Evolutionary conservation across 768 basidiomycete genomes (phyloP), one percentile per base, ranked within the genome.

Genomic region (Tylopilus vinaceipallidus): DNA sequence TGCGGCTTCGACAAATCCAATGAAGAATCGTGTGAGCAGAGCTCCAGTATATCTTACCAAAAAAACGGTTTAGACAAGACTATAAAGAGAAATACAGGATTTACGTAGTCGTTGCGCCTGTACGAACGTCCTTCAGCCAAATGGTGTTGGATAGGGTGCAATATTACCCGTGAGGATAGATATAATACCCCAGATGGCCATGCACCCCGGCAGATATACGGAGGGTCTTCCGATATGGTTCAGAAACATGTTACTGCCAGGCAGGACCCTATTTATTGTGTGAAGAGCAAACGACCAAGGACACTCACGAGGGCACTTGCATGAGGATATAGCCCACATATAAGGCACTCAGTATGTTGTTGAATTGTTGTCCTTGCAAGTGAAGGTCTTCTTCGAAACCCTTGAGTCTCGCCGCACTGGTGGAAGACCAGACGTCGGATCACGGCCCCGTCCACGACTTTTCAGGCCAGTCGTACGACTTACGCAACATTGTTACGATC

Each of bases 251-350:
- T 88, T 88, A 16, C 87, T 90, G 56, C 20, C 38, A 16, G 41
- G 16, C n/a, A 8, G 26, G 17, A 19, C 24, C 16, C 43, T 39
- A 6, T 40, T 33, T 20, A 42, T n/a, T 2, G 26, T 17, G 22
- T 23, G 33, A 12, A 46, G 27, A 22, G 34, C 16, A 38, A 22
- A 42, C 20, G 9, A 41, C 27, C 34, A 19, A 24, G 60, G 4
- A 11, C 4, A 69, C 83, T 60, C 57, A 84, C 82, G 83, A 86
- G 29, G 87, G 87, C 46, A 90, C 76, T 63, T 90, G 88, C 86
- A 88, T 88, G 33, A 87, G 66, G 49, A 85, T 85, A 60, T 89
- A 89, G 14, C 85, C 86, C 27, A 84, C 73, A 55, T 85, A 86
- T 41, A 86, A 73, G 44, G 85, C 79, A 35, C 83, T 83, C 35